Conservation (phyloP, 345 rosid species). For the Salix koriyanagi region DNA sequence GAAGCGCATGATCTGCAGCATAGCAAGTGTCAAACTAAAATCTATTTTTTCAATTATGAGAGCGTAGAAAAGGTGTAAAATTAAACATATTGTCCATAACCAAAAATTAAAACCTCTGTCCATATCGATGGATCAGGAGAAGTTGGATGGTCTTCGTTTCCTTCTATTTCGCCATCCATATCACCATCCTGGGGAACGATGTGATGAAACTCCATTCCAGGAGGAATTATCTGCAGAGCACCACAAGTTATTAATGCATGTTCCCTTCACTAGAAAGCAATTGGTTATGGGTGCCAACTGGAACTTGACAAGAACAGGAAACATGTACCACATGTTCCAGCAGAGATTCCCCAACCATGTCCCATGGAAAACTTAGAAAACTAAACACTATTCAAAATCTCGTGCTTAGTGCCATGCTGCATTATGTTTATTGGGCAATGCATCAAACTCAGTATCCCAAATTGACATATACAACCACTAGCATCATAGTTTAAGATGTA, state of each 20-base stretch:
- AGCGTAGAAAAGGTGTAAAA: not conserved
- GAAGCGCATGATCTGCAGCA: slow-evolving; percentile 95
- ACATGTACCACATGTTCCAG: not conserved
- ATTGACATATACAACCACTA: not conserved
- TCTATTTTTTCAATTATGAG: slow-evolving; percentile 2
- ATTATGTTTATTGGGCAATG: not conserved
- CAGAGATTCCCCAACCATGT: not conserved
- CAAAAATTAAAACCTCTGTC: slow-evolving; percentile 64
- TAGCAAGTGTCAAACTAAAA: slow-evolving; percentile 13
- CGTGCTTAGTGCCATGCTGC: not conserved
- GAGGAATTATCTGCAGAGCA: slow-evolving; percentile 76
- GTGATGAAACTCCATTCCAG: slow-evolving; percentile 99
- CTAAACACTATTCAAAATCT: not conserved
- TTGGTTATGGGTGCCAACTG: not conserved
- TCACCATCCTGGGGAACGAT: slow-evolving; percentile 91
- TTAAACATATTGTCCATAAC: not conserved
- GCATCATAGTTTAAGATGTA: not conserved
- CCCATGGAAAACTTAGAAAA: not conserved
- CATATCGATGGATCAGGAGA: slow-evolving; percentile 88
- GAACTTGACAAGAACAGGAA: not conserved
- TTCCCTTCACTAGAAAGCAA: slow-evolving; percentile 1
- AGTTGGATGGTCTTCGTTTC: slow-evolving; percentile 76
- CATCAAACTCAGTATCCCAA: not conserved
- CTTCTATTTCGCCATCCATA: slow-evolving; percentile 81
- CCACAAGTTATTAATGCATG: slow-evolving; percentile 5